A percentile compares a stretch with the other conserved stretches of the same genome.
Conservation (phyloP, 192 early-diverging fungal species). For the Neocallimastix lanati region DNA sequence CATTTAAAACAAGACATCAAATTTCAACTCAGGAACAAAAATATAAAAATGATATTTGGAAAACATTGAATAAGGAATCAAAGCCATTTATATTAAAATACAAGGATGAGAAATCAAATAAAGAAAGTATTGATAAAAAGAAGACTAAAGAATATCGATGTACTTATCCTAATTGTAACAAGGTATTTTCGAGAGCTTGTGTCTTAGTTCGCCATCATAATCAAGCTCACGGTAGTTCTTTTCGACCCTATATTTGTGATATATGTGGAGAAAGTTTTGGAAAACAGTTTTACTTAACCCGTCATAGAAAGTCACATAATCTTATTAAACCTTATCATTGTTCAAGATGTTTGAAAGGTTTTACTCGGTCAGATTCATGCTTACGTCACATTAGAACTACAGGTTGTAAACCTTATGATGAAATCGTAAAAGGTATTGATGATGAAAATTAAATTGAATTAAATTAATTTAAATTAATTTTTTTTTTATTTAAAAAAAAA, state of each 20-base stretch:
- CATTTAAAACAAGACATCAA: neutral
- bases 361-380: neutral
- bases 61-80: neutral
- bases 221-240: neutral
- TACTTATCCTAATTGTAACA: neutral
- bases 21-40: neutral
- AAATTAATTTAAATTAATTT: no score
- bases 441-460: neutral
- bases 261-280: neutral
- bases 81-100: neutral
- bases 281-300: neutral
- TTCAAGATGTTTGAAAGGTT: neutral
- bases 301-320: neutral
- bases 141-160: neutral
- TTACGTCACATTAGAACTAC: neutral
- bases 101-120: neutral
- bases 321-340: neutral
- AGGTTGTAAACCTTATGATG: neutral
- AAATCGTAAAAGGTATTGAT: neutral
- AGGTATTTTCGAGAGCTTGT: neutral
- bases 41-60: neutral
- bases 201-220: neutral
- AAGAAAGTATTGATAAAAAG: neutral
- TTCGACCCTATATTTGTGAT: neutral
- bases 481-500: no score